Evolutionary conservation across 176 grass and related monocot genomes (phyloP).

Genomic region (Musa beccarii): DNA sequence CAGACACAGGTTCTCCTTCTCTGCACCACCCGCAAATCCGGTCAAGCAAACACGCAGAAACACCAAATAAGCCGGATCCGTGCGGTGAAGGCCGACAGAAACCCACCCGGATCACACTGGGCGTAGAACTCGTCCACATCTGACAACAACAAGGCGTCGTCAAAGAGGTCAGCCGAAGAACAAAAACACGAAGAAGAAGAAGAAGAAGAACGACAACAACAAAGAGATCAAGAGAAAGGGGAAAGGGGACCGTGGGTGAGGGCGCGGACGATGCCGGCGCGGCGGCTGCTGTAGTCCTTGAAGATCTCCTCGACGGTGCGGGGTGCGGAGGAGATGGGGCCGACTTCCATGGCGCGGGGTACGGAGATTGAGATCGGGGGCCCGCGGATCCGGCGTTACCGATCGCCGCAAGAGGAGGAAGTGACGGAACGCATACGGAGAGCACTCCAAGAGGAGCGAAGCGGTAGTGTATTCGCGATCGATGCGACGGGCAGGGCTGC

Average conservation of each 20-base stretch:
- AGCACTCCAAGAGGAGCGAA: not conserved
- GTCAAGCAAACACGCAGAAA: slow-evolving; percentile 8
- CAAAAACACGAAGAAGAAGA: not conserved
- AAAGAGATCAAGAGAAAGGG: not conserved
- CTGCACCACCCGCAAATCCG: slow-evolving; percentile 31
- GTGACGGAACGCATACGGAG: not conserved
- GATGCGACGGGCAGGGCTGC: not conserved
- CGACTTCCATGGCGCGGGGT: not conserved
- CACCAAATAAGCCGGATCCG: slow-evolving; percentile 8
- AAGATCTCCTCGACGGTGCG: slow-evolving; percentile 20
- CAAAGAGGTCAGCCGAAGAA: not conserved
- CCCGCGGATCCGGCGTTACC: not conserved
- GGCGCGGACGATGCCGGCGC: slow-evolving; percentile 18
- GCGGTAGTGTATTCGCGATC: slow-evolving; percentile 1
- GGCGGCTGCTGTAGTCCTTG: slow-evolving; percentile 13
- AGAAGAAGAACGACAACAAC: not conserved
- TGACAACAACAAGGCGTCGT: slow-evolving; percentile 17
- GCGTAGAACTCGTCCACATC: slow-evolving; percentile 62
- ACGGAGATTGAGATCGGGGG: not conserved
- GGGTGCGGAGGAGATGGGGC: slow-evolving; percentile 2
- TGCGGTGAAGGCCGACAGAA: slow-evolving; percentile 14
- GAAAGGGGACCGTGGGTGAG: slow-evolving; percentile 1
- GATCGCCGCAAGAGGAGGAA: not conserved
- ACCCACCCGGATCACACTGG: slow-evolving; percentile 61
- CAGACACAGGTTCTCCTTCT: slow-evolving; percentile 60